phyloP scores from a whole-genome alignment of 352 stramenopile species.

The Sclerospora graminicola region DNA sequence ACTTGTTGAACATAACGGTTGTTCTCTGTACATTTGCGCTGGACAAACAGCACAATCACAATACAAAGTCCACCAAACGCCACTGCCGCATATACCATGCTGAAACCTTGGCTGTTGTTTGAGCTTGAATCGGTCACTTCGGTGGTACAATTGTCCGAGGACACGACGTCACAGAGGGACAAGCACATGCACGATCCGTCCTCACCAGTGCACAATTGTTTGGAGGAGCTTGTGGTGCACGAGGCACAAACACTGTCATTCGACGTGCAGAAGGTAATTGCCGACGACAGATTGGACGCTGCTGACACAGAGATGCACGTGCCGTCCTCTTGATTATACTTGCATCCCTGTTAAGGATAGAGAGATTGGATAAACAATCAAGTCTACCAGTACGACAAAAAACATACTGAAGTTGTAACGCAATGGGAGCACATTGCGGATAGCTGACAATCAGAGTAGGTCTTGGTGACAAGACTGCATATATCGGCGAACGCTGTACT shows the following conservation, averaged over 20 bases:
- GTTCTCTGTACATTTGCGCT: conserved; percentile 27
- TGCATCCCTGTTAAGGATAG: conserved; percentile 15
- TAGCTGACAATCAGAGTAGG: conserved; percentile 30
- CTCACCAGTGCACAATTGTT: conserved; percentile 20
- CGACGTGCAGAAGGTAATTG: conserved; percentile 13
- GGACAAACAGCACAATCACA: conserved; percentile 30
- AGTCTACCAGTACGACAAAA: neutral
- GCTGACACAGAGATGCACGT: conserved; percentile 12
- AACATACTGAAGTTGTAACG: conserved; percentile 18
- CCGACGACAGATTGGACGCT: conserved; percentile 7
- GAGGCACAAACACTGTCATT: conserved; percentile 17
- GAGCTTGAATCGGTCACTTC: neutral
- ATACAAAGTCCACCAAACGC: conserved; percentile 17
- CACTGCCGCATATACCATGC: conserved; percentile 26
- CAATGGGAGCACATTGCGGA: conserved; percentile 31
- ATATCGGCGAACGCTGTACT: conserved; percentile 6
- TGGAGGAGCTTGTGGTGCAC: conserved; percentile 22
- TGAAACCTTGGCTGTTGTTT: conserved; percentile 7
- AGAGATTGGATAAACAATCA: neutral
- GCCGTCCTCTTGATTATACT: conserved; percentile 23
- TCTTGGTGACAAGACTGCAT: conserved; percentile 23
- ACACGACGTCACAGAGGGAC: conserved; percentile 26
- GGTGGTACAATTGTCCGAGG: conserved; percentile 6
- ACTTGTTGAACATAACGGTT: conserved; percentile 16
- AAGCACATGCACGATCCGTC: conserved; percentile 29